A percentile compares a stretch with the other conserved stretches of the same genome.
phyloP scores from a whole-genome alignment of 345 rosid species.

The Heritiera littoralis region DNA sequence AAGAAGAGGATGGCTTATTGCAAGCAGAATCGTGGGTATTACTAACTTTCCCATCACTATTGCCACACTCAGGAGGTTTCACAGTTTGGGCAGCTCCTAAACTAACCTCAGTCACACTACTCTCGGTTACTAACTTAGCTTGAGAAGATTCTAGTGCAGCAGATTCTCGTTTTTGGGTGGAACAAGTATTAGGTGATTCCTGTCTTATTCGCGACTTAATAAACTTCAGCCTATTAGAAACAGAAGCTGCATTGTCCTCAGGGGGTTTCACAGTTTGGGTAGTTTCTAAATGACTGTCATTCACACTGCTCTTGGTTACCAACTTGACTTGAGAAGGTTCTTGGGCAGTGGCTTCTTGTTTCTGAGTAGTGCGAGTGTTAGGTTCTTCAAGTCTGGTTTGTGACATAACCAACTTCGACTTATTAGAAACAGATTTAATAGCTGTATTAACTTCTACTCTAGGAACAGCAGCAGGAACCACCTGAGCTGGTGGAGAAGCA shows the following conservation, averaged over 20 bases:
- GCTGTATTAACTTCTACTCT: constrained; percentile 24
- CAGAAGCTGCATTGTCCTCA: constrained; percentile 21
- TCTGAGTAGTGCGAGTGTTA: constrained; percentile 13
- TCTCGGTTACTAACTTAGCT: constrained; percentile 27
- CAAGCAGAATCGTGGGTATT: constrained; percentile 16
- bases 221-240: constrained; percentile 35
- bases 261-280: constrained; percentile 16
- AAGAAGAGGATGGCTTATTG: constrained; percentile 32
- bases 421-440: constrained; percentile 31
- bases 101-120: constrained; percentile 17
- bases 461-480: constrained; percentile 22
- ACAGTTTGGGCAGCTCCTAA: constrained; percentile 24
- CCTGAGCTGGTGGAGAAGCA: constrained; percentile 28
- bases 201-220: constrained; percentile 39
- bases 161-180: constrained; percentile 13
- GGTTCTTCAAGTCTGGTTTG: constrained; percentile 37
- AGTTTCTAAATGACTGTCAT: constrained; percentile 19
- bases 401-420: constrained; percentile 40
- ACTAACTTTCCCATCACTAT: constrained; percentile 24
- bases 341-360: constrained; percentile 18
- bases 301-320: constrained; percentile 12
- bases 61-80: constrained; percentile 14
- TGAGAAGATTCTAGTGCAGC: constrained; percentile 29
- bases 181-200: constrained; percentile 31
- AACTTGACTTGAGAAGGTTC: constrained; percentile 32